Base-by-base conservation (phyloP, 495 filamentous ascomycete genomes). In the Annulohypoxylon moriforme region DNA sequence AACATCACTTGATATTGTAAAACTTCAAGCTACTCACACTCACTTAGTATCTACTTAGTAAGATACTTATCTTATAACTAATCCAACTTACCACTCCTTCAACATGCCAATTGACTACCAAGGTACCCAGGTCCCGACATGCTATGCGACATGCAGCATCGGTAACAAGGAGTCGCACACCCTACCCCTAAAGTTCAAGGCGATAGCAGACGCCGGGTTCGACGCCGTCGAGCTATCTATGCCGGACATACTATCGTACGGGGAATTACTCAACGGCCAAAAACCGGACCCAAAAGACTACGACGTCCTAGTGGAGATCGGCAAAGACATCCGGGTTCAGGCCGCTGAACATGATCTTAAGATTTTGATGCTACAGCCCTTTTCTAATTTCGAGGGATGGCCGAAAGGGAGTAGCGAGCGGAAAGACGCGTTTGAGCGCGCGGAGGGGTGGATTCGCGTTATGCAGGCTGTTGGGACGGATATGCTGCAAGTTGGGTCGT, bases 351-450 rank as follows among this genome's bases (percentile, higher is more conserved):
- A 86, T 31, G 71, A 78, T 0, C 81, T 95, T 5, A 81, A 80
- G 24, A 87, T 95, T 46, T 82, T 94, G 73, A 91, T 93, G 81
- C 77, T 96, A 9, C 93, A 95, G 73, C 92, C 93, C 0, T 94
- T 94, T 72, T 79, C 89, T 6, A 91, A 94, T 63, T 94, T 94
- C 71, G 93, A 96, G 71, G 93, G 92, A 5, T 96, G 92, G 91
- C 78, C 82, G 1, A 81, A 82, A 20, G 89, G 81, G 0, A 86
- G 85, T 5, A 62, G 74, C 3, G 87, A 90, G 76, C 77, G 90
- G 18, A 81, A 88, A 25, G 88, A 92, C 52, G 92, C 90, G 0
- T 93, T 93, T 67, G 74, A 76, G 5, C 82, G 89, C 40, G 92
- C 90, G 0, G 77, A 80, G 7, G 89, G 89, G 0, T 95, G 91